phyloP scores from a whole-genome alignment of 2,329 filamentous ascomycete genomes.

The Alternaria infectoria region DNA sequence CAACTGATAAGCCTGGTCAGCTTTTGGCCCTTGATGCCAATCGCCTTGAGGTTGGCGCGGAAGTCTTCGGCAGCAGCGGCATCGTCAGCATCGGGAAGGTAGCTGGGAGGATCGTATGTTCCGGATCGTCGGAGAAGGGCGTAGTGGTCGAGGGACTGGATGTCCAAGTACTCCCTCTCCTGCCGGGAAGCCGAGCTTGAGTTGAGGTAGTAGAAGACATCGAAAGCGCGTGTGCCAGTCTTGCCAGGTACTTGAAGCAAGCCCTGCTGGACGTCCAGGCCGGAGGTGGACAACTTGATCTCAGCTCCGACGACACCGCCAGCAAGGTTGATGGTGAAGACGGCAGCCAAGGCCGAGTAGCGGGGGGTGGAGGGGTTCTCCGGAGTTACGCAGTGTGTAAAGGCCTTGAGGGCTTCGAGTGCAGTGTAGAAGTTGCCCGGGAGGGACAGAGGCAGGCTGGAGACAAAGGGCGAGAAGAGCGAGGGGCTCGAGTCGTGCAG shows the following conservation, averaged over 20 bases:
- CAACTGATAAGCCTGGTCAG: conserved; percentile 85
- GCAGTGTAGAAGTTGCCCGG: conserved; percentile 78
- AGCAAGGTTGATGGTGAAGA: conserved; percentile 79
- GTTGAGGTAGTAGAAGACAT: conserved; percentile 96
- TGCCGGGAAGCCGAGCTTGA: conserved; percentile 88
- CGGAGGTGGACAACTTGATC: conserved; percentile 81
- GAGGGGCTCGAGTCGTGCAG: conserved; percentile 89
- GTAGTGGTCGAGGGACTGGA: conserved; percentile 80
- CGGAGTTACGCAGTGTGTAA: conserved; percentile 85
- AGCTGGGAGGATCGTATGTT: conserved; percentile 85
- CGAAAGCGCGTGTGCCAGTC: conserved; percentile 86
- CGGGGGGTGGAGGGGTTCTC: conserved; percentile 84
- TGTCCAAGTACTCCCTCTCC: conserved; percentile 84
- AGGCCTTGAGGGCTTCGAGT: conserved; percentile 81
- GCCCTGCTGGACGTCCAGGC: conserved; percentile 82
- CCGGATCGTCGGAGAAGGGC: conserved; percentile 79
- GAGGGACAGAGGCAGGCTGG: conserved; percentile 78
- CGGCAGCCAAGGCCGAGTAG: conserved; percentile 80
- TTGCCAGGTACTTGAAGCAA: conserved; percentile 81
- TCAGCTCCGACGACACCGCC: conserved; percentile 79
- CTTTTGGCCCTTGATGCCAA: conserved; percentile 88
- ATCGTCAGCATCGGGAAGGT: conserved; percentile 91
- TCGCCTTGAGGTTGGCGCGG: conserved; percentile 80
- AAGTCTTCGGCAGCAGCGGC: conserved; percentile 93
- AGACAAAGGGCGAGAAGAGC: conserved; percentile 79